phyloP scores from a whole-genome alignment of 2,329 filamentous ascomycete genomes.

The Hymenoscyphus linearis region DNA sequence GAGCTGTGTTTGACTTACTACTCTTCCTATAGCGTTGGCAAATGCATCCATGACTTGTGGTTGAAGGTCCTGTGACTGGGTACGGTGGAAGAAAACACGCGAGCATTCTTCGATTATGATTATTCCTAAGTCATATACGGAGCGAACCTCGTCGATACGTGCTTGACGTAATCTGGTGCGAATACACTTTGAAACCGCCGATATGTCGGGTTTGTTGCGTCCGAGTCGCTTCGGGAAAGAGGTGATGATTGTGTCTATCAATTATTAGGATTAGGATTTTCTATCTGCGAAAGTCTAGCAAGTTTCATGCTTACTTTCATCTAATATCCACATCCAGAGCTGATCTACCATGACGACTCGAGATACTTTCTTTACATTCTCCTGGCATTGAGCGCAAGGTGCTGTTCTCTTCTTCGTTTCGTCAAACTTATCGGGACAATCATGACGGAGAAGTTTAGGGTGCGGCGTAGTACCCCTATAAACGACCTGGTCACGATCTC shows the following conservation, averaged over 20 bases:
- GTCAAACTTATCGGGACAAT: background rate
- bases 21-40: constrained; percentile 37
- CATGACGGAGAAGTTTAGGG: constrained; percentile 1
- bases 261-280: no score
- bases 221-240: constrained; percentile 39
- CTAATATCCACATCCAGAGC: constrained; percentile 40
- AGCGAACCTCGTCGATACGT: constrained; percentile 30
- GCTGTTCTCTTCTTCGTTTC: background rate
- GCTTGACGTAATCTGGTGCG: constrained; percentile 29
- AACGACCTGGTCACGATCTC: constrained; percentile 32
- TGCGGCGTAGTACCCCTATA: constrained; percentile 18
- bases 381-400: constrained; percentile 5
- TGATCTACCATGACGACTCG: constrained; percentile 40
- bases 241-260: constrained; percentile 35
- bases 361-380: constrained; percentile 7
- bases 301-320: constrained; percentile 27
- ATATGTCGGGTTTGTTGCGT: constrained; percentile 36
- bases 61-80: constrained; percentile 29
- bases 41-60: constrained; percentile 41
- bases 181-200: constrained; percentile 38
- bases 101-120: constrained; percentile 38
- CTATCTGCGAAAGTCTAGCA: no score
- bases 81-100: constrained; percentile 36
- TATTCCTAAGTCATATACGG: constrained; percentile 35
- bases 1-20: constrained; percentile 33